These are phyloP conservation scores for Scortechinia acanthostroma DNA, from an alignment of 2,329 filamentous ascomycete species.

Conservation along the genomic window DNA sequence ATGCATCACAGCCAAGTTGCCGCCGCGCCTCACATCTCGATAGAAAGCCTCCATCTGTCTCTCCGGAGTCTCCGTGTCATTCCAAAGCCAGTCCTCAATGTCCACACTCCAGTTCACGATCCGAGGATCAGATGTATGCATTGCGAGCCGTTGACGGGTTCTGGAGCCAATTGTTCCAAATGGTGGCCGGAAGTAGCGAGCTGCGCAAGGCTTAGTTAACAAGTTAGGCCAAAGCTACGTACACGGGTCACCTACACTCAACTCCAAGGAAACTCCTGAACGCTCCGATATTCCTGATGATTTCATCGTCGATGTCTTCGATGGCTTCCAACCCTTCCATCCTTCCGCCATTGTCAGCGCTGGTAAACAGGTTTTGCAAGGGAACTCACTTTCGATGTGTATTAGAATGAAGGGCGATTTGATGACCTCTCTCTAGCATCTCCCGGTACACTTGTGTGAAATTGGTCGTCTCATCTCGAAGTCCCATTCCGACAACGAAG, in stretches of 20 bases:
- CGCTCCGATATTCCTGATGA: conserved; percentile 44
- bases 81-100: conserved; percentile 68
- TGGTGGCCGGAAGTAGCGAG: conserved; percentile 60
- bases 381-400: conserved; percentile 50
- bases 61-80: conserved; percentile 50
- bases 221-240: conserved; percentile 3
- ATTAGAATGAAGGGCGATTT: conserved; percentile 62
- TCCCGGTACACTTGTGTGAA: conserved; percentile 56
- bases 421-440: conserved; percentile 55
- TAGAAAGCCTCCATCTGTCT: conserved; percentile 62
- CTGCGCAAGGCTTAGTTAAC: conserved; percentile 22
- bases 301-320: conserved; percentile 52
- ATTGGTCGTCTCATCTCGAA: conserved; percentile 50
- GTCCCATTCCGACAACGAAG: conserved; percentile 60
- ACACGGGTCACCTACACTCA: conserved; percentile 12
- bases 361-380: conserved; percentile 4
- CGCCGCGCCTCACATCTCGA: conserved; percentile 52
- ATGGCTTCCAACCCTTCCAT: conserved; percentile 46
- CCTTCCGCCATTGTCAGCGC: not conserved
- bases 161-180: conserved; percentile 64
- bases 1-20: conserved; percentile 62
- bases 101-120: conserved; percentile 66
- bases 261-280: conserved; percentile 27
- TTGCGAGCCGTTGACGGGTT: conserved; percentile 54
- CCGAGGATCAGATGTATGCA: conserved; percentile 38